Base-by-base conservation (phyloP, 805 yeast genomes). In the Yamadazyma takamatsuzukensis region DNA sequence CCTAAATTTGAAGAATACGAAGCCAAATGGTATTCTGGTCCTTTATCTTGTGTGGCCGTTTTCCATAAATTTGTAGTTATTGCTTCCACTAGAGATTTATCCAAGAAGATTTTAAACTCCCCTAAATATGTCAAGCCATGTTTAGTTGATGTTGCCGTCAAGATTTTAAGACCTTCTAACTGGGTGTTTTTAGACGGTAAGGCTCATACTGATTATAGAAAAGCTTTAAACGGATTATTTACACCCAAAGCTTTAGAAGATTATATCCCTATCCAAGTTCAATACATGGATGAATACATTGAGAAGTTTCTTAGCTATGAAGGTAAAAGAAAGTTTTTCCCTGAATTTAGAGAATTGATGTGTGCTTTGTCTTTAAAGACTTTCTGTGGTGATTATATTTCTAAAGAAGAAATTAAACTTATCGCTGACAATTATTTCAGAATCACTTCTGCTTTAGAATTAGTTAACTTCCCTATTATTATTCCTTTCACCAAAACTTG, bases 121-220 rank as follows among this genome's bases (percentile, higher is more conserved):
- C 95, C 96, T 24, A 72, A 77, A 29, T 93, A 73, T 53, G 97
- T 88, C 41, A 88, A 88, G 61, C 98, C 98, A 5, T 93, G 98
- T 67, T 96, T 93, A 40, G 98, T 93, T 44, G 98, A 93, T 56
- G 97, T 88, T 34, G 98, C 98, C 14, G 72, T 80, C 43, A 93
- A 93, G 64, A 86, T 93, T 45, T 69, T 93, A 52, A 79, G 97
- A 62, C 97, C 97, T 29, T 72, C 90, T 28, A 93, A 90, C 69
- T 93, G 98, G 98, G 98, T 93, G 22, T 93, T 93, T 59, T 64
- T 88, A 51, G 98, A 93, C 54, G 98, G 98, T 48, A 88, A 88
- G 64, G 94, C 80, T 21, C 98, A 93, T 52, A 78, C 80, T 37
- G 98, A 93, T 61, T 93, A 90, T 65, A 80, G 98, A 64, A 80